Percentiles rank a stretch among this genome's conserved stretches.
Conservation (phyloP, 345 rosid genomes). For the Eucalyptus decipiens region DNA sequence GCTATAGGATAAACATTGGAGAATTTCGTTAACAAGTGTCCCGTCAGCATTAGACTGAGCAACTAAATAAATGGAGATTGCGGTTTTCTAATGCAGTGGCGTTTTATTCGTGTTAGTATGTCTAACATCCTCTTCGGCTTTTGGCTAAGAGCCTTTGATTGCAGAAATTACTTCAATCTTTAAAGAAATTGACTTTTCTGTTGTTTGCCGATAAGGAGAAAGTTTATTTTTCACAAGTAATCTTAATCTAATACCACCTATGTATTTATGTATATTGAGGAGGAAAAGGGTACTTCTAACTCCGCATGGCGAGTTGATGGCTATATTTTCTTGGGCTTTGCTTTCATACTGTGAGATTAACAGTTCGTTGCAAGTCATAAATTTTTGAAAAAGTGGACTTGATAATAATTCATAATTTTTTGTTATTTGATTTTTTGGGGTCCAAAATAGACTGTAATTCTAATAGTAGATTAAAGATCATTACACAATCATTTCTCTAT, state of each 20-base stretch:
- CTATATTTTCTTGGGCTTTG: neutral
- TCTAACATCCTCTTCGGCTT: neutral
- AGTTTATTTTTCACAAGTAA: neutral
- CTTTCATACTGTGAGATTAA: no score
- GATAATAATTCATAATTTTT: accelerated
- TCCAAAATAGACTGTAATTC: no score
- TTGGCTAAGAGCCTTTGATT: neutral
- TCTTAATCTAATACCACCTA: neutral
- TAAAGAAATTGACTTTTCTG: neutral
- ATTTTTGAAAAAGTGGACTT: no score
- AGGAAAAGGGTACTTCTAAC: neutral
- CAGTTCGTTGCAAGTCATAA: no score
- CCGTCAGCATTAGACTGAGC: no score
- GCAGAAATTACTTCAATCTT: neutral
- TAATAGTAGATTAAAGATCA: no score
- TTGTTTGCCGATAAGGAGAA: neutral
- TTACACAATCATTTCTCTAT: no score
- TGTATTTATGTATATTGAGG: neutral
- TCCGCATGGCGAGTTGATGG: neutral
- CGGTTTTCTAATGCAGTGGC: neutral
- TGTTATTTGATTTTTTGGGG: no score
- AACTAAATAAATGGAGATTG: neutral
- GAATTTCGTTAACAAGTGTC: neutral
- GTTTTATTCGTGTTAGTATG: neutral
- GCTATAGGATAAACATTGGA: neutral